phyloP scores from a whole-genome alignment of 192 early-diverging fungal species.

The Backusella psychrophila region DNA sequence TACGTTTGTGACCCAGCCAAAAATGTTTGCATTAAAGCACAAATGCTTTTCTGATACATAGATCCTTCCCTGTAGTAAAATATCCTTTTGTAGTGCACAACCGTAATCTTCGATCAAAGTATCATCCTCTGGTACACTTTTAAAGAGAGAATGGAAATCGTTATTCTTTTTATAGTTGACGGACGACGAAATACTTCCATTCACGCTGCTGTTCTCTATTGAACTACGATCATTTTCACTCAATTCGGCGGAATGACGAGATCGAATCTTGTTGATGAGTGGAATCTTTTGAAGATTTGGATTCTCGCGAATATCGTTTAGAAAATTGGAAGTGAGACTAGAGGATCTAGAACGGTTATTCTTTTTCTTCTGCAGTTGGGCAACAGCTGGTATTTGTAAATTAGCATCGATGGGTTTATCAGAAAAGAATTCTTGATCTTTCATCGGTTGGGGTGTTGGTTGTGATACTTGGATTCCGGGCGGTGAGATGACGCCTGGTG shows the following conservation, averaged over 20 bases:
- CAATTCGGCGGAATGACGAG: constrained; percentile 14
- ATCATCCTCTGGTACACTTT: constrained; percentile 47
- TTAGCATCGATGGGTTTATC: not conserved
- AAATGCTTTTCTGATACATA: constrained; percentile 74
- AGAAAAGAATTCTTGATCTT: not conserved
- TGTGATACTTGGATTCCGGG: not conserved
- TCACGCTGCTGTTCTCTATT: not conserved
- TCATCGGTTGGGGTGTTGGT: not conserved
- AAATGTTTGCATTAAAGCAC: constrained; percentile 81
- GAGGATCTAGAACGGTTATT: constrained; percentile 17
- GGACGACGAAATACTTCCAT: constrained; percentile 9
- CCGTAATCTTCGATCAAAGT: constrained; percentile 56
- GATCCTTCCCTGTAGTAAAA: constrained; percentile 77
- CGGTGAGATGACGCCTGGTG: not conserved
- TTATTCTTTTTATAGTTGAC: constrained; percentile 12
- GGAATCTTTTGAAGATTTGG: constrained; percentile 1
- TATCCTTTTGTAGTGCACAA: constrained; percentile 83
- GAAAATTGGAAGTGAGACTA: constrained; percentile 1
- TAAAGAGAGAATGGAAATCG: constrained; percentile 47
- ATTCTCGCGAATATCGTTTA: not conserved
- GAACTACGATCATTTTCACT: constrained; percentile 17
- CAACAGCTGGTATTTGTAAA: not conserved
- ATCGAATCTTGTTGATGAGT: constrained; percentile 3
- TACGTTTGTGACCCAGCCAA: constrained; percentile 78
- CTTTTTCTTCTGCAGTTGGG: not conserved